Conservation (phyloP, 73 alveolate species). For the Symbiodinium natans region DNA sequence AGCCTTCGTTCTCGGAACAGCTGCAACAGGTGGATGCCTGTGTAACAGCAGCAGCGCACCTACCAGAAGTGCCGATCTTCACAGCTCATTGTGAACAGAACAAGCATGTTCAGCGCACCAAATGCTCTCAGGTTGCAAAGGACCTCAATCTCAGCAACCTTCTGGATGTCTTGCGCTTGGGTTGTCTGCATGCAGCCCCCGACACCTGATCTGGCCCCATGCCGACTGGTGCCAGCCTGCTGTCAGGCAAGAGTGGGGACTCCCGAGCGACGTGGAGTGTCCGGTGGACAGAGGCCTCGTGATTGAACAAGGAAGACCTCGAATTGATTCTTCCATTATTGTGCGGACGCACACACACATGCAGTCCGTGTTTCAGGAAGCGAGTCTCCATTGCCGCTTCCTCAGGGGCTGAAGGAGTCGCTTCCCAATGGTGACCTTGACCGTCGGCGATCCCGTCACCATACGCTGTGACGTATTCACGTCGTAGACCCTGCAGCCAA, state of each 20-base stretch:
- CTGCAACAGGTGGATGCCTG: not conserved
- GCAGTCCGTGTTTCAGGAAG: slow-evolving; percentile 26
- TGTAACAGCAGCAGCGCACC: not conserved
- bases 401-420: not conserved
- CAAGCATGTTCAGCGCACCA: not conserved
- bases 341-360: too few species aligned
- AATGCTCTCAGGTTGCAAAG: slow-evolving; percentile 5
- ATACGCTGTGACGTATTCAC: too few species aligned
- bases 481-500: too few species aligned
- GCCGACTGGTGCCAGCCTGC: too few species aligned
- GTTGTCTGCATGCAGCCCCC: too few species aligned
- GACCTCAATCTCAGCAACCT: slow-evolving; percentile 61
- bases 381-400: slow-evolving; percentile 68
- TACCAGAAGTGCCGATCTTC: not conserved
- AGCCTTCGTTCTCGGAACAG: too few species aligned
- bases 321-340: too few species aligned
- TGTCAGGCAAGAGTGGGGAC: slow-evolving; percentile 93
- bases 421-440: too few species aligned
- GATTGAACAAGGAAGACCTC: too few species aligned
- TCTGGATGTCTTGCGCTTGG: not conserved
- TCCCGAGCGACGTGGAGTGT: slow-evolving; percentile 76
- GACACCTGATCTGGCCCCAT: too few species aligned
- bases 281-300: slow-evolving; percentile 80
- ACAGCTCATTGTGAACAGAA: not conserved
- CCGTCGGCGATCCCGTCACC: too few species aligned